These are phyloP conservation scores for Yamadazyma atlantica DNA, from an alignment of 1,139 yeast species.

Conservation along the genomic window DNA sequence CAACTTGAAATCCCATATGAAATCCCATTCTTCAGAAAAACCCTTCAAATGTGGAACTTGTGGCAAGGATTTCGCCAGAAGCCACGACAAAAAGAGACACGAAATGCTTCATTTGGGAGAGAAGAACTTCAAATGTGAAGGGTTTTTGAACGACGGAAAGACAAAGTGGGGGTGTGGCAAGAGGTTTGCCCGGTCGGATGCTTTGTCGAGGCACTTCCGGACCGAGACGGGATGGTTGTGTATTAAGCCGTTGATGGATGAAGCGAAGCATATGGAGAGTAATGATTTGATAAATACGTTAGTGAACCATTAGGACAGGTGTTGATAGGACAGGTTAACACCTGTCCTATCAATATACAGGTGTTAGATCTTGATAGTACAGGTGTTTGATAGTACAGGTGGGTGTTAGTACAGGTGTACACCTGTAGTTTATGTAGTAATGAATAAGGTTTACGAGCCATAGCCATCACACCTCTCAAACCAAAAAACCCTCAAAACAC, in stretches of 20 bases:
- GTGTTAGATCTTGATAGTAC: no score
- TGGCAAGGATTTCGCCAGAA: constrained; percentile 52
- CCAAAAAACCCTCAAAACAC: no score
- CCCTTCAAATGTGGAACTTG: constrained; percentile 53
- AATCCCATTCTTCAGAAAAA: constrained; percentile 55
- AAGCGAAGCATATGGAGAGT: constrained; percentile 31
- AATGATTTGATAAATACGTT: constrained; percentile 12
- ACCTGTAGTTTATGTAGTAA: no score
- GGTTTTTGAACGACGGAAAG: constrained; percentile 47
- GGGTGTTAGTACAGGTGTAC: no score
- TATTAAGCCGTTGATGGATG: constrained; percentile 55
- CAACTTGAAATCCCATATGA: constrained; percentile 55
- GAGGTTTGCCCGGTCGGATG: constrained; percentile 58
- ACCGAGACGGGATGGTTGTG: constrained; percentile 62
- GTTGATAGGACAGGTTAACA: no score
- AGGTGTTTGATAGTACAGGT: no score
- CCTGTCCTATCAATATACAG: no score
- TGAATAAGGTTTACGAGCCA: no score
- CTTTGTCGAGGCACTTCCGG: constrained; percentile 56
- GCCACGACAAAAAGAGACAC: constrained; percentile 58
- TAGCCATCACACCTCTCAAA: no score
- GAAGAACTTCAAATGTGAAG: constrained; percentile 57
- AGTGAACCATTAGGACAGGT: constrained; percentile 1
- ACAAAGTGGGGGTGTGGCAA: constrained; percentile 63
- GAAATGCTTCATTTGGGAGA: constrained; percentile 55